phyloP scores from a whole-genome alignment of 2,329 filamentous ascomycete species.

The Beauveria australis region DNA sequence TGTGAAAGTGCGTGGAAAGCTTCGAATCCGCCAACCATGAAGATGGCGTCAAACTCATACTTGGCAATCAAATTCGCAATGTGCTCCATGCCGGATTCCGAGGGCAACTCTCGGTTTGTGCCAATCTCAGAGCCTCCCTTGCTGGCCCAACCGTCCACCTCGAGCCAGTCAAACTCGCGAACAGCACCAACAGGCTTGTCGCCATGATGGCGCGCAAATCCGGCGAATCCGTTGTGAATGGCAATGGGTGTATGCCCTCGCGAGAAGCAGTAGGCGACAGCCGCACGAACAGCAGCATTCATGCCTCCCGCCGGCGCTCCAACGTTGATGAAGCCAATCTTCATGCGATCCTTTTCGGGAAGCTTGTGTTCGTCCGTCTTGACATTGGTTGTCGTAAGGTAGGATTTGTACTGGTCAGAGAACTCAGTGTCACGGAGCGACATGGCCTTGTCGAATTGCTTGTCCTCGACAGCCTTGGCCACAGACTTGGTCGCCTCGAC shows the following conservation, averaged over 20 bases:
- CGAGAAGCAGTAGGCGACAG: constrained; percentile 84
- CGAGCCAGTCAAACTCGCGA: constrained; percentile 81
- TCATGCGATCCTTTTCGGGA: constrained; percentile 72
- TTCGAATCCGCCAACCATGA: constrained; percentile 91
- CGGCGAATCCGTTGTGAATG: constrained; percentile 95
- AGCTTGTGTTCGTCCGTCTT: constrained; percentile 60
- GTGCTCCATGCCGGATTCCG: constrained; percentile 72
- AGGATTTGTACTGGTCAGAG: constrained; percentile 82
- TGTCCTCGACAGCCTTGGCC: constrained; percentile 68
- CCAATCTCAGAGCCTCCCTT: constrained; percentile 97
- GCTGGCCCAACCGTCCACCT: constrained; percentile 91
- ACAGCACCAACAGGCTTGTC: constrained; percentile 78
- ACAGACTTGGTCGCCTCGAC: constrained; percentile 82
- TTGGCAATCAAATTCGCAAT: constrained; percentile 77
- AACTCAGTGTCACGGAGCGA: constrained; percentile 85
- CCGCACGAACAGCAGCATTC: constrained; percentile 91
- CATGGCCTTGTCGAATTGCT: constrained; percentile 86
- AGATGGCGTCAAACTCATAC: constrained; percentile 85
- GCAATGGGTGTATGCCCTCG: constrained; percentile 89
- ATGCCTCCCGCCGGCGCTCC: constrained; percentile 95
- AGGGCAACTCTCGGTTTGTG: constrained; percentile 88
- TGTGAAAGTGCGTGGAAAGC: constrained; percentile 89
- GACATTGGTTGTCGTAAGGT: constrained; percentile 82
- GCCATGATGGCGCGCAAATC: constrained; percentile 80
- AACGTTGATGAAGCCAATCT: constrained; percentile 92